Percentiles rank a stretch among this genome's conserved stretches.
phyloP scores from a whole-genome alignment of 2,329 filamentous ascomycete genomes.

The Aspergillus uvarum region DNA sequence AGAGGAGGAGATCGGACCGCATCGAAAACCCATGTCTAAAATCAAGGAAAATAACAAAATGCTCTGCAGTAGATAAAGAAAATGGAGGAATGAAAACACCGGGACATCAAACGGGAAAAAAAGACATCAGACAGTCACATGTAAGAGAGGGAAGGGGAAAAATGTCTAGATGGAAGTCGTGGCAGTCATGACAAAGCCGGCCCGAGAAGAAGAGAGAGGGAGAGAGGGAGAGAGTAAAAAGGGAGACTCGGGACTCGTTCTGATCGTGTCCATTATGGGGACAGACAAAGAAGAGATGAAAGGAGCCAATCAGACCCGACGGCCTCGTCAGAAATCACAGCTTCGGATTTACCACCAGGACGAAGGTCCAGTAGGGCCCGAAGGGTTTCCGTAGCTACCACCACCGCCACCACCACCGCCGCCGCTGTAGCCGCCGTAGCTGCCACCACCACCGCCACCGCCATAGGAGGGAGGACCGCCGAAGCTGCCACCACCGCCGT shows the following conservation, averaged over 20 bases:
- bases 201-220: constrained; percentile 29
- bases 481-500: constrained; percentile 30
- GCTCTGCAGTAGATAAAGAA: constrained; percentile 27
- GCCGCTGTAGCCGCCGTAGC: constrained; percentile 38
- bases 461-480: constrained; percentile 31
- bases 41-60: constrained; percentile 30
- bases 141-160: constrained; percentile 8
- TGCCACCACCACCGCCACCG: constrained; percentile 30
- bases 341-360: constrained; percentile 52
- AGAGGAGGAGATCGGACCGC: constrained; percentile 36
- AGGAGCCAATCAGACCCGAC: constrained; percentile 40
- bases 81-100: constrained; percentile 20
- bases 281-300: constrained; percentile 30
- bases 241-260: constrained; percentile 34
- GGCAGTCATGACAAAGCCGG: constrained; percentile 48
- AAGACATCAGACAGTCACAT: constrained; percentile 18
- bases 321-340: constrained; percentile 44
- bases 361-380: constrained; percentile 50
- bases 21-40: constrained; percentile 42
- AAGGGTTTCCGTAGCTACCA: constrained; percentile 37
- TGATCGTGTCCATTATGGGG: constrained; percentile 41
- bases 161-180: constrained; percentile 42
- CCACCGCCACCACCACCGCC: constrained; percentile 30
- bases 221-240: constrained; percentile 24
- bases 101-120: constrained; percentile 24